Evolutionary conservation across 2,329 filamentous ascomycete species (phyloP).

Genomic region (Aspergillus eucalypticola): DNA sequence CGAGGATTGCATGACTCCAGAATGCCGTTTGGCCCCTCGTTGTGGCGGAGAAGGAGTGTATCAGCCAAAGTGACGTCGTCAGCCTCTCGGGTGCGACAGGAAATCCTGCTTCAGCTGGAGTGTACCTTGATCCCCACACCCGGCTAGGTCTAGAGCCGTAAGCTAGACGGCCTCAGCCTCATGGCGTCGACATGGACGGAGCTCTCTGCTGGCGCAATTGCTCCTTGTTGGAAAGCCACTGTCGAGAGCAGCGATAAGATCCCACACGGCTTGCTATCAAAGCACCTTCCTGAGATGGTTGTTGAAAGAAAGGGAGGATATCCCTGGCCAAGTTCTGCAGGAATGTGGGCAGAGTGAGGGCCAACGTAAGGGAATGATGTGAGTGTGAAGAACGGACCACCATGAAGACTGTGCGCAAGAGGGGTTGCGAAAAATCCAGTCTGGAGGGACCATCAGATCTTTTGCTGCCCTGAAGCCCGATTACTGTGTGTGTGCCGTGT

Average conservation of each 20-base stretch:
- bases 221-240: background rate
- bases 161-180: background rate
- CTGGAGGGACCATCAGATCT: background rate
- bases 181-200: background rate
- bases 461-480: background rate
- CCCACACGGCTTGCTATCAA: background rate
- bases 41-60: background rate
- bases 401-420: constrained; percentile 10
- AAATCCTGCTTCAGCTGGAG: constrained; percentile 6
- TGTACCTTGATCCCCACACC: constrained; percentile 1
- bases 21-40: constrained; percentile 1
- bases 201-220: background rate
- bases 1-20: background rate
- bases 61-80: constrained; percentile 8
- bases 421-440: background rate
- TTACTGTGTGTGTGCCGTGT: background rate
- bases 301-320: constrained; percentile 12
- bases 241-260: constrained; percentile 6
- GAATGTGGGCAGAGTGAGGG: constrained; percentile 8
- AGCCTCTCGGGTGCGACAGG: constrained; percentile 3
- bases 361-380: constrained; percentile 15
- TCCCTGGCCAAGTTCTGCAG: constrained; percentile 17
- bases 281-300: background rate
- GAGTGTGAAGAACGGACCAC: constrained; percentile 6
- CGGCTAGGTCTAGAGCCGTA: background rate